Base-by-base conservation (phyloP, 768 basidiomycete species). In the Hericium coralloides region DNA sequence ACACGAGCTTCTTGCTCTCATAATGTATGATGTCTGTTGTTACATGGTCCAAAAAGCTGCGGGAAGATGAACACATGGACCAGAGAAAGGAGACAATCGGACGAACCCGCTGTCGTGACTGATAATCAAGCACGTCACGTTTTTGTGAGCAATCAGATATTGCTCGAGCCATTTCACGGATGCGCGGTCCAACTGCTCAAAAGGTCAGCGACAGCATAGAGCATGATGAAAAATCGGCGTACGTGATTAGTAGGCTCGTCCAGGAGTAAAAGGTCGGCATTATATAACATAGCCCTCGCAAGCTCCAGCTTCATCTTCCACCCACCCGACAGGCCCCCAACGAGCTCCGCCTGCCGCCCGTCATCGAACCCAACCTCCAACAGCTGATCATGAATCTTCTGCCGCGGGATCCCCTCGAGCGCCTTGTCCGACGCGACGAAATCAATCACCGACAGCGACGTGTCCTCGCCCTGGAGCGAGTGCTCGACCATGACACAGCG, bases 261-360 rank as follows among this genome's bases (percentile, higher is more conserved):
- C n/a, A 91, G 80, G 50, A 91, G 74, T 12, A 91, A 76, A 38
- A 91, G 75, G 71, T 91, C 89, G 12, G 90, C 95, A 64, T 95
- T 93, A 75, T 95, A 95, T 52, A 98, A 75, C 93, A 98, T 98
- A 12, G 95, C 95, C 63, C 95, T 78, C 8, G 92, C 93, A 41
- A 98, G 80, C 69, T 98, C 95, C 54, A 98, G 81, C 72, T 97
- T 97, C 95, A 98, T 98, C 76, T 98, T 98, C 95, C 95, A 98
- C 45, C 95, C 95, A 65, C 95, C 95, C 14, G 94, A 97, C 59
- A 98, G 76, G 43, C 90, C 87, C 50, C 89, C 92, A 59, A 98
- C 94, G 53, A 81, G 74, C 64, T 95, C 90, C 41, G 80, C 73
- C 73, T 98, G 95, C 58, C 91, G 80, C 49, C 75, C 79, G 63